Evolutionary conservation across 176 grass and related monocot genomes (phyloP).

Genomic region (Metroxylon sagu): DNA sequence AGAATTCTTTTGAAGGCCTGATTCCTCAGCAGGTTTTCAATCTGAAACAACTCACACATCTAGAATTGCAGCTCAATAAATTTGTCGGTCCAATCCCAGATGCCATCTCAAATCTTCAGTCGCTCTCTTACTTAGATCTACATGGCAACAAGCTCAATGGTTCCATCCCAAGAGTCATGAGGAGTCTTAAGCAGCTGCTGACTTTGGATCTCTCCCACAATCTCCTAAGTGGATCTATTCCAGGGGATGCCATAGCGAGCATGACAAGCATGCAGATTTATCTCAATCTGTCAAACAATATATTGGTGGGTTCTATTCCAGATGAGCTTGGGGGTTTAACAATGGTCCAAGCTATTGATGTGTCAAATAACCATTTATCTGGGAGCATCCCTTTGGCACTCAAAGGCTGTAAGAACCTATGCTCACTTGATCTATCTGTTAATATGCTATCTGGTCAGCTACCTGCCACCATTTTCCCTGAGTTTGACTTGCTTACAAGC

Average conservation of each 20-base stretch:
- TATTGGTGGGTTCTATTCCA: conserved; percentile 40
- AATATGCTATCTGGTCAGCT: conserved; percentile 52
- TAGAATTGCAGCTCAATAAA: conserved; percentile 40
- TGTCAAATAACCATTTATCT: conserved; percentile 66
- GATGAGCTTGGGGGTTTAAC: conserved; percentile 45
- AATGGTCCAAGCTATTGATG: conserved; percentile 70
- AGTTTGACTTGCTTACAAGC: conserved; percentile 57
- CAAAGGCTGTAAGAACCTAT: conserved; percentile 64
- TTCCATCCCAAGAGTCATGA: conserved; percentile 42
- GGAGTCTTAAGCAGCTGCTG: conserved; percentile 36
- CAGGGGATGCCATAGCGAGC: conserved; percentile 34
- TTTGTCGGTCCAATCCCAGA: conserved; percentile 49
- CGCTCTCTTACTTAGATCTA: conserved; percentile 51
- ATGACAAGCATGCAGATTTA: conserved; percentile 49
- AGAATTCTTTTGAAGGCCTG: conserved; percentile 36
- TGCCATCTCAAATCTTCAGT: conserved; percentile 36
- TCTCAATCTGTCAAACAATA: conserved; percentile 61
- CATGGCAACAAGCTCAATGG: conserved; percentile 58
- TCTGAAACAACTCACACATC: conserved; percentile 31
- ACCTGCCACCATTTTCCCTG: conserved; percentile 40
- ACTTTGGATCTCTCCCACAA: conserved; percentile 69
- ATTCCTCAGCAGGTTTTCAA: conserved; percentile 37
- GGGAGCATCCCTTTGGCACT: conserved; percentile 53
- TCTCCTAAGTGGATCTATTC: conserved; percentile 40
- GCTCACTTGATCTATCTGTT: conserved; percentile 50